Evolutionary conservation across 805 yeast genomes (phyloP).

Genomic region (Sugiyamaella chiloensis): DNA sequence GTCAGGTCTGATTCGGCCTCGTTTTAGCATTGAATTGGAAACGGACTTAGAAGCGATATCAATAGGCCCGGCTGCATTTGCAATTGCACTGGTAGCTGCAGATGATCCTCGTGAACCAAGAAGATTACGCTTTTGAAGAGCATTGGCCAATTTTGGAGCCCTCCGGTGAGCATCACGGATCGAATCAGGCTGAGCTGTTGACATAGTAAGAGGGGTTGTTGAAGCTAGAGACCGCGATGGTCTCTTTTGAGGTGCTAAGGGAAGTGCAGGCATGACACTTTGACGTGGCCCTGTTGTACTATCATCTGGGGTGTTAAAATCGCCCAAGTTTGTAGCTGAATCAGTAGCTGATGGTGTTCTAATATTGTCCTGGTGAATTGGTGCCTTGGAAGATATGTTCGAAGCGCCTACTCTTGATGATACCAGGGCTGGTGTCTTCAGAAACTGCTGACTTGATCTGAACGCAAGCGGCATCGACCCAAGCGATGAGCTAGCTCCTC

Average conservation of each 20-base stretch:
- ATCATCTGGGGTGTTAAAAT: constrained; percentile 3
- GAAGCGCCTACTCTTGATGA: background rate
- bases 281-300: background rate
- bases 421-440: background rate
- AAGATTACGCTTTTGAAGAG: constrained; percentile 1
- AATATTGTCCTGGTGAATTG: background rate
- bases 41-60: background rate
- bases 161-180: constrained; percentile 1
- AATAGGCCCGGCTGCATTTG: background rate
- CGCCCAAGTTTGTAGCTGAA: constrained; percentile 9
- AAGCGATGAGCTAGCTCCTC: background rate
- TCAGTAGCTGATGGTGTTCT: constrained; percentile 19
- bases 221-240: constrained; percentile 15
- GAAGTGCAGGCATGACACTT: constrained; percentile 8
- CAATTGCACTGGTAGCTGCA: background rate
- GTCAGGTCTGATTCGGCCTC: constrained; percentile 1
- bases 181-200: background rate
- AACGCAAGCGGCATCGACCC: constrained; percentile 11
- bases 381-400: constrained; percentile 10
- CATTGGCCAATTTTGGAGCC: background rate
- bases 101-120: background rate
- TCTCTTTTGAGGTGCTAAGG: constrained; percentile 26
- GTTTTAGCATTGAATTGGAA: background rate
- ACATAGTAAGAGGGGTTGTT: background rate
- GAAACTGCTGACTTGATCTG: constrained; percentile 19